Evolutionary conservation across 371 early-diverging fungal genomes (phyloP).

Genomic region (Mycotypha africana): DNA sequence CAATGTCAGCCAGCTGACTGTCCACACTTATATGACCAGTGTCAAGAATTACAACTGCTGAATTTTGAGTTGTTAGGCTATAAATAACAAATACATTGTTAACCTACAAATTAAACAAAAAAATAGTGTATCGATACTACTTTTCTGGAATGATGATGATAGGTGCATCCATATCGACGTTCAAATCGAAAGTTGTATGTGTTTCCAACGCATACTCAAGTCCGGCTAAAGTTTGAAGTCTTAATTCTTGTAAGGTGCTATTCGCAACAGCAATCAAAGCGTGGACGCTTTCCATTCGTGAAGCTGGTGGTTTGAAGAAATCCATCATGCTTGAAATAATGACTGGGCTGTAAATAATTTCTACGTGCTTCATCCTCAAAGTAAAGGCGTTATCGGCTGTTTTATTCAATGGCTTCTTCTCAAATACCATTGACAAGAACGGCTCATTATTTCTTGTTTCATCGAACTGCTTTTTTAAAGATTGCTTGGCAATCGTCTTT

Average conservation of each 20-base stretch:
- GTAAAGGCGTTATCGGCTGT: conserved; percentile 72
- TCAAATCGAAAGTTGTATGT: conserved; percentile 72
- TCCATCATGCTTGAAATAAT: conserved; percentile 57
- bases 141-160: conserved; percentile 81
- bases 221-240: conserved; percentile 71
- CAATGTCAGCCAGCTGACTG: conserved; percentile 63
- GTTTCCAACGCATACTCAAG: conserved; percentile 73
- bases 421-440: conserved; percentile 67
- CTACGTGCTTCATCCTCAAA: conserved; percentile 71
- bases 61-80: conserved; percentile 26
- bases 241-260: conserved; percentile 67
- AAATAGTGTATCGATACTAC: too few relatives aligned
- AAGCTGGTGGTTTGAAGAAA: conserved; percentile 70
- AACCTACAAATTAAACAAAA: too few relatives aligned
- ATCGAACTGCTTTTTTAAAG: too few relatives aligned
- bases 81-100: too few relatives aligned
- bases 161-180: conserved; percentile 83
- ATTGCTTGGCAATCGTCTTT: too few relatives aligned
- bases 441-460: too few relatives aligned
- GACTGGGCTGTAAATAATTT: conserved; percentile 72
- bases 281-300: conserved; percentile 53
- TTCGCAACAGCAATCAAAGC: conserved; percentile 65
- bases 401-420: conserved; percentile 65
- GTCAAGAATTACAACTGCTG: conserved; percentile 68
- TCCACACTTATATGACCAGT: conserved; percentile 76